phyloP scores from a whole-genome alignment of 1,139 yeast species.

The Trichomonascaceae sp. region DNA sequence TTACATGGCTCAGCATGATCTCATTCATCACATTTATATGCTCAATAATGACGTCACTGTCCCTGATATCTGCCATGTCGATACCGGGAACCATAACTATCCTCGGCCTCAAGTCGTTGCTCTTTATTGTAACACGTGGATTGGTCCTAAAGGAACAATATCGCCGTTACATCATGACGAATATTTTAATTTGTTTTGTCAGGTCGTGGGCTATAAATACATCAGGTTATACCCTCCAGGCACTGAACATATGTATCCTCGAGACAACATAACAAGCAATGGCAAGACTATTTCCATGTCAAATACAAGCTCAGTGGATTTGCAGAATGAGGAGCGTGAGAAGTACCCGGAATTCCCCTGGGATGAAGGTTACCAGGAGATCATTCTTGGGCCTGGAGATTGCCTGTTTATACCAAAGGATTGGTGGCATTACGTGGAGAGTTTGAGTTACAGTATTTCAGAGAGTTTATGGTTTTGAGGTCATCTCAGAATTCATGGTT shows the following conservation, averaged over 20 bases:
- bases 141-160: constrained; percentile 25
- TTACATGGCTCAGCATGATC: constrained; percentile 23
- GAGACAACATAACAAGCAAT: neutral
- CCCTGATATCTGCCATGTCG: constrained; percentile 19
- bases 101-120: constrained; percentile 13
- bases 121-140: constrained; percentile 20
- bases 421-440: constrained; percentile 28
- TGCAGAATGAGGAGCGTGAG: constrained; percentile 12
- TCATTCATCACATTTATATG: constrained; percentile 18
- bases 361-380: constrained; percentile 20
- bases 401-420: constrained; percentile 24
- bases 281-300: constrained; percentile 11
- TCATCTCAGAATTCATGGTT: neutral
- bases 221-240: constrained; percentile 20
- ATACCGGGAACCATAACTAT: constrained; percentile 4
- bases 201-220: constrained; percentile 26
- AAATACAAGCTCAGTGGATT: constrained; percentile 22
- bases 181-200: constrained; percentile 23
- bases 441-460: constrained; percentile 20
- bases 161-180: constrained; percentile 26
- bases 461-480: constrained; percentile 26
- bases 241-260: constrained; percentile 15
- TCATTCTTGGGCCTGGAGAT: constrained; percentile 25
- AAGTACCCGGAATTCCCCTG: constrained; percentile 22
- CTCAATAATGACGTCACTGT: constrained; percentile 17